Percentiles rank a stretch among this genome's conserved stretches.
phyloP scores from a whole-genome alignment of 805 yeast genomes.

The Starmerella tilneyi region DNA sequence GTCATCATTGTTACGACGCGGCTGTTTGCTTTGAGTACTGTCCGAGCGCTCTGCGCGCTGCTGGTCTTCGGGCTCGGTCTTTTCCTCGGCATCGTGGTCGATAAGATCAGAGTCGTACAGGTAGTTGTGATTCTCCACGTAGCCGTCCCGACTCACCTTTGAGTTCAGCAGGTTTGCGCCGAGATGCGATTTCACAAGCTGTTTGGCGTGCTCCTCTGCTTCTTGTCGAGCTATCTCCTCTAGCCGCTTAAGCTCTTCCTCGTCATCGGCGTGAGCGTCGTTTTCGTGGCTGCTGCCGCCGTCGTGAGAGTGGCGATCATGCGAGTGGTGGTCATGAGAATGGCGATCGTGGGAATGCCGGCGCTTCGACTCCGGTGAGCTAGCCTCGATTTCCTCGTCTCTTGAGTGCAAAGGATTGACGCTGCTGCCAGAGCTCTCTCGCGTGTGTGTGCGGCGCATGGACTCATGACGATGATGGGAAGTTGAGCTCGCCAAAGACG shows the following conservation, averaged over 20 bases:
- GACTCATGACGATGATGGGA: not conserved
- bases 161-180: constrained; percentile 6
- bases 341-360: not conserved
- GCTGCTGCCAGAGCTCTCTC: constrained; percentile 2
- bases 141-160: constrained; percentile 14
- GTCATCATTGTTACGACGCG: not conserved
- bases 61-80: not conserved
- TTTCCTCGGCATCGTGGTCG: constrained; percentile 16
- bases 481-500: not conserved
- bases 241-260: constrained; percentile 14
- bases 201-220: constrained; percentile 24
- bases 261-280: constrained; percentile 14
- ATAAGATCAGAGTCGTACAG: constrained; percentile 12
- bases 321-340: not conserved
- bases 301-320: not conserved
- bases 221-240: constrained; percentile 18
- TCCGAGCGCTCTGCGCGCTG: not conserved
- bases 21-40: not conserved
- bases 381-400: not conserved
- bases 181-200: constrained; percentile 23
- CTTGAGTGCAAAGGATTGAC: not conserved
- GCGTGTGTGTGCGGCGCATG: not conserved
- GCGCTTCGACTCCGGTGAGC: not conserved
- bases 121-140: constrained; percentile 17
- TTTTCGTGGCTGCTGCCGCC: not conserved